phyloP scores from a whole-genome alignment of 1,284 basidiomycete genomes.

The Rhodofomes roseus region DNA sequence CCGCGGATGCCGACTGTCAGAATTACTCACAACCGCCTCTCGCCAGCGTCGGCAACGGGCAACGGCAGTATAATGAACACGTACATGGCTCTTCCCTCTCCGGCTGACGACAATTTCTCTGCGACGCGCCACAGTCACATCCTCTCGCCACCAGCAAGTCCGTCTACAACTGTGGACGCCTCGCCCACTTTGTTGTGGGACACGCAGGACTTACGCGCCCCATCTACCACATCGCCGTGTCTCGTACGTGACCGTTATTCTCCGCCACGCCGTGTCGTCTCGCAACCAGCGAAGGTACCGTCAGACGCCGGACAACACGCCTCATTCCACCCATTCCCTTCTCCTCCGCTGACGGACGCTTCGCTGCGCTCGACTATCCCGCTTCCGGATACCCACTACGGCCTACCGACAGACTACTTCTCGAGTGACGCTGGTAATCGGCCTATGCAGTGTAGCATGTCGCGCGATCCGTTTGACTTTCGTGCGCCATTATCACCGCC shows the following conservation, averaged over 20 bases:
- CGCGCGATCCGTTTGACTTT: conserved; percentile 15
- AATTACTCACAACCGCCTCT: conserved; percentile 1
- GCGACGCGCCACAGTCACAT: conserved; percentile 9
- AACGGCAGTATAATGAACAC: conserved; percentile 23
- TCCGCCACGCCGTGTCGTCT: conserved; percentile 9
- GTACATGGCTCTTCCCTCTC: conserved; percentile 17
- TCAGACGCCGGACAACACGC: conserved; percentile 11
- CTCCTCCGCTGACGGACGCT: conserved; percentile 22
- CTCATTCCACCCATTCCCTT: conserved; percentile 17
- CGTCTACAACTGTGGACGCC: neutral
- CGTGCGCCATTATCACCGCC: conserved; percentile 21
- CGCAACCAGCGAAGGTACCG: conserved; percentile 10
- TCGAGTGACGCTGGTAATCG: conserved; percentile 5
- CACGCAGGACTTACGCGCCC: conserved; percentile 12
- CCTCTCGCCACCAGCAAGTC: conserved; percentile 1
- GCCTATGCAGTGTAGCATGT: conserved; percentile 14
- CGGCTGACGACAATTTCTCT: conserved; percentile 10
- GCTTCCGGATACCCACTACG: conserved; percentile 14
- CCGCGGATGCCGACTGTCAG: neutral
- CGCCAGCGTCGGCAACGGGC: conserved; percentile 14
- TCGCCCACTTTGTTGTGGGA: conserved; percentile 10
- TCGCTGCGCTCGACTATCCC: conserved; percentile 21
- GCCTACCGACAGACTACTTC: conserved; percentile 4
- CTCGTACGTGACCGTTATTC: conserved; percentile 2
- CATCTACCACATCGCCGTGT: conserved; percentile 2